Evolutionary conservation across 176 grass and related monocot genomes (phyloP), one percentile per base, ranked within the genome.

Genomic region (Carex parvula): DNA sequence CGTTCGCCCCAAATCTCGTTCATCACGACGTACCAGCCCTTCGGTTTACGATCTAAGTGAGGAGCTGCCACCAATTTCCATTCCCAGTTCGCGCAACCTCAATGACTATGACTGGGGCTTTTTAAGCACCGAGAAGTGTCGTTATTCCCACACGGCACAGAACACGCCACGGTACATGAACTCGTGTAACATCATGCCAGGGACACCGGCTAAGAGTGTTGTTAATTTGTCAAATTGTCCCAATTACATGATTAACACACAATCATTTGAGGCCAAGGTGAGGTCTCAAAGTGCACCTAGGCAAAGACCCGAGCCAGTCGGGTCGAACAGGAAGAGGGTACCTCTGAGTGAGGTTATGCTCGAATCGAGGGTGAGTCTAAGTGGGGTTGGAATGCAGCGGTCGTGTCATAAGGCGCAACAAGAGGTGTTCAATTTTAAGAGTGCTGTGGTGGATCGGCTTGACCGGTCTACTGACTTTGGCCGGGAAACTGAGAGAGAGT

Each of bases 251-350:
- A 82, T 90, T 22, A 88, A 89, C 90, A 99, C 97, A 21, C 97
- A 82, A 48, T 99, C 97, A 2, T 99, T 94, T 30, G 97, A 94
- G 30, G 90, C 97, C 1, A 99, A 96, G 91, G 59, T 86, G 22
- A 86, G 97, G 66, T 99, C 93, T 8, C 97, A 99, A 74, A 99
- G 97, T 81, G 93, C 93, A 14, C 97, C 97, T 17, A 99, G 90
- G 97, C 97, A 99, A 84, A 88, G 97, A 64, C 95, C 91, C 8
- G 91, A 90, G 46, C 53, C 85, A 17, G 41, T 32, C 17, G 79
- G 0, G 4, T 29, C 15, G 52, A 60, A 18, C 39, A 41, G 90
- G 77, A 95, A 99, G 90, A 53, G 93, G 50, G 81, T 99, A 70
- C 96, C 96, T 8, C 86, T 94, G 44, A 99, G 91, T 64, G 96